These are phyloP conservation scores for Leucocoprinus sp. DNA, from an alignment of 768 basidiomycete genomes.

Conservation along the genomic window DNA sequence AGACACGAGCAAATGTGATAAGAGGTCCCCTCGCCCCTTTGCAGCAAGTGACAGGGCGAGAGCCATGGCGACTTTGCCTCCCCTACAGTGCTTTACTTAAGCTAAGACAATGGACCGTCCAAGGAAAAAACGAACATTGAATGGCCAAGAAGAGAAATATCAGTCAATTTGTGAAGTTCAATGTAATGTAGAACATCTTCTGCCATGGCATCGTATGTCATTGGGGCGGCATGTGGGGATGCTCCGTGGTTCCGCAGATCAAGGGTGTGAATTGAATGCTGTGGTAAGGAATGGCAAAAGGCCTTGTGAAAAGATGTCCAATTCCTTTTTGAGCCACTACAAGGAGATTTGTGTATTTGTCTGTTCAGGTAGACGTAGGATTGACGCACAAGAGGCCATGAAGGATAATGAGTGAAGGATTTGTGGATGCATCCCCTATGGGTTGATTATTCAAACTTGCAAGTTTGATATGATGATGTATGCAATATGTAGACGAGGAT, in stretches of 20 bases:
- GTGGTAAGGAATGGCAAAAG: constrained; percentile 50
- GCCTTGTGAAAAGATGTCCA: constrained; percentile 79
- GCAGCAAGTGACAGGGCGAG: constrained; percentile 41
- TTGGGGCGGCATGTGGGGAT: constrained; percentile 67
- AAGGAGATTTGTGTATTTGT: not conserved
- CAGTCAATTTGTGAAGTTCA: constrained; percentile 37
- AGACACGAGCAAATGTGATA: constrained; percentile 59
- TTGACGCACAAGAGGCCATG: constrained; percentile 56
- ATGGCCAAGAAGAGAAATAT: constrained; percentile 77
- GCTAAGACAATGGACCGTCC: not conserved
- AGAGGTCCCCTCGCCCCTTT: constrained; percentile 29
- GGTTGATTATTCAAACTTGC: not conserved
- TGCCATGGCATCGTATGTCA: constrained; percentile 77
- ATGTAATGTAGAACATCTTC: constrained; percentile 68
- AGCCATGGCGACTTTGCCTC: constrained; percentile 77
- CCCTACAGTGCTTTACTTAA: constrained; percentile 39
- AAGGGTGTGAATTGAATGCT: constrained; percentile 65
- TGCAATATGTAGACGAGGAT: not conserved
- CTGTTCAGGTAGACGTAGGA: not conserved
- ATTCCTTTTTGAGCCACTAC: constrained; percentile 81
- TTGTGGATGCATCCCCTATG: constrained; percentile 5
- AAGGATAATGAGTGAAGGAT: constrained; percentile 45
- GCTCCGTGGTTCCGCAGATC: constrained; percentile 88
- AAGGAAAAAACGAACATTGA: constrained; percentile 59
- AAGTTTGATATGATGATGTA: not conserved